phyloP scores from a whole-genome alignment of 352 stramenopile genomes.

The Globisporangium acanthophoron region DNA sequence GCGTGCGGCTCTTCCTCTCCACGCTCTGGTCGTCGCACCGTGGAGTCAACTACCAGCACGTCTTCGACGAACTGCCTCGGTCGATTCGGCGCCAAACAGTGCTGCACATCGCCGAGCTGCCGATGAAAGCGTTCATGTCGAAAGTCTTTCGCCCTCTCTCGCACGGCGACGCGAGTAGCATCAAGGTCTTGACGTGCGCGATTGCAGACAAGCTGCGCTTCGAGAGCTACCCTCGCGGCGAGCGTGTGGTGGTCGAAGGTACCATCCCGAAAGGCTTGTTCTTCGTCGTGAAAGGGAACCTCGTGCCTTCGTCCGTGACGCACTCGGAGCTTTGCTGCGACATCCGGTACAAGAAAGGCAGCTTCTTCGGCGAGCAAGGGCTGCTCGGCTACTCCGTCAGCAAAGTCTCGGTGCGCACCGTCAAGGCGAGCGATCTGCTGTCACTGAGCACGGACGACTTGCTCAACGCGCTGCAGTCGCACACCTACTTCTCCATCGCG shows the following conservation, averaged over 20 bases:
- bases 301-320: conserved; percentile 15
- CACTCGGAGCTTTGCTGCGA: conserved; percentile 4
- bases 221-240: conserved; percentile 58
- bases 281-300: conserved; percentile 55
- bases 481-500: conserved; percentile 17
- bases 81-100: conserved; percentile 41
- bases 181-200: conserved; percentile 26
- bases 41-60: conserved; percentile 44
- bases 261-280: conserved; percentile 66
- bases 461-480: conserved; percentile 13
- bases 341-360: conserved; percentile 27
- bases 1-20: conserved; percentile 42
- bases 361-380: conserved; percentile 58
- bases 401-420: conserved; percentile 11
- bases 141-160: conserved; percentile 26
- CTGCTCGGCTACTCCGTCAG: conserved; percentile 52
- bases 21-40: conserved; percentile 54
- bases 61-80: conserved; percentile 37
- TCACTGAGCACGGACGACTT: conserved; percentile 9
- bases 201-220: conserved; percentile 52
- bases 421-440: conserved; percentile 19
- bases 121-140: conserved; percentile 29
- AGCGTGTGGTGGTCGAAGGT: conserved; percentile 55
- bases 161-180: conserved; percentile 7
- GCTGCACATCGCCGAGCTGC: conserved; percentile 33